These are phyloP conservation scores for Globisporangium rhizosaccharum DNA, from an alignment of 352 stramenopile genomes.

Conservation along the genomic window DNA sequence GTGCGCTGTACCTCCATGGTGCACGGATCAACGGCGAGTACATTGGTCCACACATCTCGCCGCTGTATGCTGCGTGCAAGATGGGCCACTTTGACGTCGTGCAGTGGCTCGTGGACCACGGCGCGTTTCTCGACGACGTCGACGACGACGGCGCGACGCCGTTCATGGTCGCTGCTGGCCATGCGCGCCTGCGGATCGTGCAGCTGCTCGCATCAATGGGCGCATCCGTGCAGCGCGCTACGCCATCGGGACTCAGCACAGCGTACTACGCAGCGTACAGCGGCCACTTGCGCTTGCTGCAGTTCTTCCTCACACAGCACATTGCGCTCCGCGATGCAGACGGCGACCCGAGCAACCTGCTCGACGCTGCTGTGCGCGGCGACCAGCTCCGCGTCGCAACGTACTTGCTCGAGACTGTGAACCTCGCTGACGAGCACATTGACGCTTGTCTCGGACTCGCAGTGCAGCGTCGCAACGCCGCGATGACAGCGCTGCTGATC, in stretches of 20 bases:
- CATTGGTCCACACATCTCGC: not conserved
- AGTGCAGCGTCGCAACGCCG: not conserved
- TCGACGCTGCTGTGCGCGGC: conserved; percentile 7
- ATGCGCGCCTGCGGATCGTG: conserved; percentile 6
- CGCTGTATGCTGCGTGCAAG: conserved; percentile 11
- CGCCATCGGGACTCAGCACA: conserved; percentile 4
- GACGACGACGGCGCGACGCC: conserved; percentile 9
- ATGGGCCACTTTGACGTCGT: conserved; percentile 9
- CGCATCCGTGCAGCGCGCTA: not conserved
- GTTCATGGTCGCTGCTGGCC: conserved; percentile 9
- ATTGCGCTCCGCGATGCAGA: not conserved
- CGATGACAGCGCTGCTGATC: not conserved
- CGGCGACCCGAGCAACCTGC: conserved; percentile 3
- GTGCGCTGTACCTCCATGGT: not conserved
- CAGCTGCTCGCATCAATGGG: not conserved
- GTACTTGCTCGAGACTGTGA: conserved; percentile 5
- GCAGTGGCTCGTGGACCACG: conserved; percentile 7
- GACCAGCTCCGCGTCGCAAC: not conserved
- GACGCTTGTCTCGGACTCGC: conserved; percentile 3
- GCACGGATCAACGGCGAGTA: conserved; percentile 4
- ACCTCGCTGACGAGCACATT: conserved; percentile 6
- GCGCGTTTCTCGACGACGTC: conserved; percentile 4
- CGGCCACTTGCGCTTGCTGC: conserved; percentile 2
- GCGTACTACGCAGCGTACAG: conserved; percentile 10
- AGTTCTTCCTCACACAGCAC: conserved; percentile 4